A percentile compares a stretch with the other conserved stretches of the same genome.
These are phyloP conservation scores for Tetrapisispora namnaoensis DNA, from an alignment of 805 yeast genomes.

Conservation along the genomic window DNA sequence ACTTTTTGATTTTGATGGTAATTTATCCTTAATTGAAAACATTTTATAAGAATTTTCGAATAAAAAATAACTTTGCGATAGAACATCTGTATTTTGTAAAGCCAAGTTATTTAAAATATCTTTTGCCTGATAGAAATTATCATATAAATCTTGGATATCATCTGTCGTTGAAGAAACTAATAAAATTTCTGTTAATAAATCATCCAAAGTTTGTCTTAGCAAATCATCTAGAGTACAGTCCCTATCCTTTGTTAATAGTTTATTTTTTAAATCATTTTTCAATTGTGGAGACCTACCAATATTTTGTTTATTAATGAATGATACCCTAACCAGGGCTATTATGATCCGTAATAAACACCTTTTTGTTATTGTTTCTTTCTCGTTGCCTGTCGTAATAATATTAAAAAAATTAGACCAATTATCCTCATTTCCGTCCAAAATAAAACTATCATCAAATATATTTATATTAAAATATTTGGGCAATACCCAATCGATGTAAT, in stretches of 20 bases:
- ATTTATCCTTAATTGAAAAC: conserved; percentile 4
- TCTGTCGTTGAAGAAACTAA: conserved; percentile 12
- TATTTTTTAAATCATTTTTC: neutral
- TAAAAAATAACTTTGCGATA: conserved; percentile 20
- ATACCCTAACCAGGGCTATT: conserved; percentile 13
- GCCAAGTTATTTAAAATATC: conserved; percentile 11
- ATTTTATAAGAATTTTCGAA: conserved; percentile 23
- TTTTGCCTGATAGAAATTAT: conserved; percentile 4
- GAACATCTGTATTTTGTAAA: conserved; percentile 11
- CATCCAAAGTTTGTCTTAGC: neutral
- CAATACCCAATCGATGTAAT: conserved; percentile 12
- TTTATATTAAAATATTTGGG: conserved; percentile 9
- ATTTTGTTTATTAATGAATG: conserved; percentile 19
- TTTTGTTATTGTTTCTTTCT: conserved; percentile 4
- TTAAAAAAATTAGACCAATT: neutral
- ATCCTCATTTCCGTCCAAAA: neutral
- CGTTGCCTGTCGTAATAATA: neutral
- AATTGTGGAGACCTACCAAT: conserved; percentile 4
- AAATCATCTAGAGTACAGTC: neutral
- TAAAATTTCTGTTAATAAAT: conserved; percentile 5
- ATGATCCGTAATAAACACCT: conserved; percentile 15
- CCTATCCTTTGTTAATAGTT: neutral
- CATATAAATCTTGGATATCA: conserved; percentile 17
- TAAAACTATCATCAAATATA: conserved; percentile 16
- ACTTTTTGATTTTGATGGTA: neutral